Percentiles rank a stretch among this genome's conserved stretches.
Conservation (phyloP, 768 basidiomycete genomes). For the Hypholoma sublateritium region DNA sequence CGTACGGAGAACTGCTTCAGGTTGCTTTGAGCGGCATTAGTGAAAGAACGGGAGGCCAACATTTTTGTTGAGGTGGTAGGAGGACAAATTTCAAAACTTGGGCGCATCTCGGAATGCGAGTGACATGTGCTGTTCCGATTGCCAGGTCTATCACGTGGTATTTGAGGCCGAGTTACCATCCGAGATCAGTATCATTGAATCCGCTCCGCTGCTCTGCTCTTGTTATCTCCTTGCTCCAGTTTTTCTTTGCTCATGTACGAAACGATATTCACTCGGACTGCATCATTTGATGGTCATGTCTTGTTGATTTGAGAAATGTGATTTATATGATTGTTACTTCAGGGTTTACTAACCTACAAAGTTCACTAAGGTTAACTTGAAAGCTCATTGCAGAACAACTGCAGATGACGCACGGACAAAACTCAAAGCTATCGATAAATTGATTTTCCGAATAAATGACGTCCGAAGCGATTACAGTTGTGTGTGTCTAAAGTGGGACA, state of each 20-base stretch:
- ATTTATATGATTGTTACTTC: too few species aligned
- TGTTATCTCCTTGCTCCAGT: neutral
- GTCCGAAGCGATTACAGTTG: too few species aligned
- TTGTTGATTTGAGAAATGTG: neutral
- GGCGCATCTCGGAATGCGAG: neutral
- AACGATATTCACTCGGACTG: neutral
- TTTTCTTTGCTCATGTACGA: neutral
- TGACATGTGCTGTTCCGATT: constrained; percentile 2
- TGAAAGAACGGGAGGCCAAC: constrained; percentile 59
- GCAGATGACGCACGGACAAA: too few species aligned
- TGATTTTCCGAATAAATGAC: too few species aligned
- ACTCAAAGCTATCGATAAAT: too few species aligned
- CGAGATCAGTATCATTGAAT: too few species aligned
- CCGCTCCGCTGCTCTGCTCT: too few species aligned
- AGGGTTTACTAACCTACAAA: too few species aligned
- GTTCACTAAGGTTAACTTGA: too few species aligned
- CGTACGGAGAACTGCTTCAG: constrained; percentile 49
- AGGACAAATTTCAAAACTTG: constrained; percentile 19
- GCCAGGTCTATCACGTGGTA: neutral
- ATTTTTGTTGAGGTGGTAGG: constrained; percentile 39
- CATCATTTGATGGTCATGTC: neutral
- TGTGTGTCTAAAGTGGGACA: too few species aligned
- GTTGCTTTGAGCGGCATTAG: constrained; percentile 55
- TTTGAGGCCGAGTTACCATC: too few species aligned
- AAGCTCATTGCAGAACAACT: too few species aligned